Conservation (phyloP, 768 basidiomycete species). For the Serendipita sp. region DNA sequence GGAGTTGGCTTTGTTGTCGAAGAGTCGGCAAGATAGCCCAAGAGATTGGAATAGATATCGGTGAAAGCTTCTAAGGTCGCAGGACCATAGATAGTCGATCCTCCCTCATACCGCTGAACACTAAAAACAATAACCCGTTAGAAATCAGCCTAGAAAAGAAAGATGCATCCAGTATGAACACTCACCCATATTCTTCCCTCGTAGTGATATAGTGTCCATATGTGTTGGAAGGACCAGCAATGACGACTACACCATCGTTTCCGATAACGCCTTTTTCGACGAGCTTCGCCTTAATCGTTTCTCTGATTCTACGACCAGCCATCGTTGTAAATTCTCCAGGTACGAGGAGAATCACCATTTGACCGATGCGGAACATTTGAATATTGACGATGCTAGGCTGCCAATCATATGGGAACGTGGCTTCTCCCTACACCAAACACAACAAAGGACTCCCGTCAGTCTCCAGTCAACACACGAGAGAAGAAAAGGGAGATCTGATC, state of each 20-base stretch:
- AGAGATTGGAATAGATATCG: constrained; percentile 52
- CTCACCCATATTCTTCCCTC: constrained; percentile 2
- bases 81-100: constrained; percentile 61
- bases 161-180: background rate
- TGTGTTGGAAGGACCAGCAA: constrained; percentile 70
- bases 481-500: background rate
- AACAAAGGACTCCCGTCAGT: background rate
- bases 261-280: constrained; percentile 50
- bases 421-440: constrained; percentile 35
- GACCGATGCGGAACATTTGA: constrained; percentile 63
- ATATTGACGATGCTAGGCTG: constrained; percentile 55
- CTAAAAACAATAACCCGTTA: constrained; percentile 54
- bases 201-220: constrained; percentile 43
- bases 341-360: constrained; percentile 58
- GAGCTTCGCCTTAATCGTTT: constrained; percentile 48
- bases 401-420: constrained; percentile 58
- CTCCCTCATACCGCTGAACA: constrained; percentile 66
- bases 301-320: constrained; percentile 59
- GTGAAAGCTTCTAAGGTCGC: constrained; percentile 69
- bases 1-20: constrained; percentile 33
- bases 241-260: constrained; percentile 54
- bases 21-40: constrained; percentile 35
- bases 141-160: constrained; percentile 15
- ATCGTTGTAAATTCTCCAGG: constrained; percentile 74
- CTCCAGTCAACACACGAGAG: constrained; percentile 9